These are phyloP conservation scores for Candida nanaspora DNA, from an alignment of 805 yeast species.

Conservation along the genomic window DNA sequence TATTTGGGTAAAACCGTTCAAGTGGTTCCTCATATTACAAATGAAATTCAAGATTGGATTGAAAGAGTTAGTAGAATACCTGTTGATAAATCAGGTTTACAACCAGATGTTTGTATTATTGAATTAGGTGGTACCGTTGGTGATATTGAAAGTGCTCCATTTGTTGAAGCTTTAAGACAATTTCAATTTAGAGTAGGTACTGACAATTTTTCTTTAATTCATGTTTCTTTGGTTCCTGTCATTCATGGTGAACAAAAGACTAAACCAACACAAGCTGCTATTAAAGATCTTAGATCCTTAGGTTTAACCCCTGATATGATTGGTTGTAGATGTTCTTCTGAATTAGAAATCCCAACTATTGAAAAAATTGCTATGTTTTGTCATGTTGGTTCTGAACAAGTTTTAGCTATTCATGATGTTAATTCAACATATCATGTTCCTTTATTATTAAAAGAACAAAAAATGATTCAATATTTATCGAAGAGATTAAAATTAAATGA, in stretches of 20 bases:
- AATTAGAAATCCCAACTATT: conserved; percentile 76
- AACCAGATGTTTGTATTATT: conserved; percentile 93
- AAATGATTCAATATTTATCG: conserved; percentile 63
- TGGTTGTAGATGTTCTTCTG: conserved; percentile 92
- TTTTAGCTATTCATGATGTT: conserved; percentile 93
- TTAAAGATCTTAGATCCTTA: conserved; percentile 89
- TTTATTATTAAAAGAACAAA: conserved; percentile 79
- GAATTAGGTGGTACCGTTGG: conserved; percentile 99
- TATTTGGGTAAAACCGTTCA: conserved; percentile 99
- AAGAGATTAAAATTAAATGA: conserved; percentile 58
- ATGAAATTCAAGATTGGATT: conserved; percentile 98
- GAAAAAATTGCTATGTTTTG: conserved; percentile 98
- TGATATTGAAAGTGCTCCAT: conserved; percentile 97
- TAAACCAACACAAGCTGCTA: conserved; percentile 98
- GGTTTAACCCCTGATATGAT: conserved; percentile 96
- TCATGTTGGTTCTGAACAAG: conserved; percentile 98
- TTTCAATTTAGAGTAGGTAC: conserved; percentile 95
- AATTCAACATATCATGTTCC: conserved; percentile 98
- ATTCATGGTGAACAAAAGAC: conserved; percentile 99
- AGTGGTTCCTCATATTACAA: conserved; percentile 96
- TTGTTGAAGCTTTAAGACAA: conserved; percentile 97
- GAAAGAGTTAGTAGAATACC: conserved; percentile 89
- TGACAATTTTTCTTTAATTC: conserved; percentile 91
- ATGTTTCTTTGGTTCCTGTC: conserved; percentile 95
- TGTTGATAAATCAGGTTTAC: conserved; percentile 80